Base-by-base conservation (phyloP, 495 filamentous ascomycete genomes). In the Margaritispora aquatica region DNA sequence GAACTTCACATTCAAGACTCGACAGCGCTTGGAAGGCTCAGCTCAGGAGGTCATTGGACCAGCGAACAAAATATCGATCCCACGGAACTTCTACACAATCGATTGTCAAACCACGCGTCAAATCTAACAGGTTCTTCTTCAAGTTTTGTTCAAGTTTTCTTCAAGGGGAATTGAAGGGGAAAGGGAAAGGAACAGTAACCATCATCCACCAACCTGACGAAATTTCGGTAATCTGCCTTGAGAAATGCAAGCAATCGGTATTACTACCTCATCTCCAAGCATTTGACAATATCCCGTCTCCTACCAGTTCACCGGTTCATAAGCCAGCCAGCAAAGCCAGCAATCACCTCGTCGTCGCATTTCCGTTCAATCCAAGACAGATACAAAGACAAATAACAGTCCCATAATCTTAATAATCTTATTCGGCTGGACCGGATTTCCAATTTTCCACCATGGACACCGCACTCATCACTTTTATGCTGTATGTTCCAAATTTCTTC, bases 401-500 rank as follows among this genome's bases (percentile, higher is more conserved):
- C n/a, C 44, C 21, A 23, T 49, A 50, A 51, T 29, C 47, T n/a
- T 57, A 23, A 54, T 52, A 34, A 49, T 50, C 46, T 29, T 51
- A 38, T 50, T 53, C n/a, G 64, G 57, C 64, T 61, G 64, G 60
- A 26, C 60, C 55, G 53, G 41, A 63, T 26, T 15, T 17, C 26
- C 55, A 54, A 55, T 53, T 9, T 51, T 52, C 26, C 55, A 63
- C 19, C 23, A 67, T 67, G 64, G 64, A 67, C 55, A 68, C 66
- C 11, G 54, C 66, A 22, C 57, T 68, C 15, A 65, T 68, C 17
- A 68, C 66, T 24, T 68, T 68, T 54, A 65, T 65, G 59, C 19
- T 68, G 66, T 68, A 63, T 26, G 66, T 68, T 3, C 17, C 13
- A 31, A 19, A 22, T 63, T 56, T 58, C 23, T 51, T 63, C 34